phyloP scores from a whole-genome alignment of 208 protist species.

The Leishmania tarentolae region DNA sequence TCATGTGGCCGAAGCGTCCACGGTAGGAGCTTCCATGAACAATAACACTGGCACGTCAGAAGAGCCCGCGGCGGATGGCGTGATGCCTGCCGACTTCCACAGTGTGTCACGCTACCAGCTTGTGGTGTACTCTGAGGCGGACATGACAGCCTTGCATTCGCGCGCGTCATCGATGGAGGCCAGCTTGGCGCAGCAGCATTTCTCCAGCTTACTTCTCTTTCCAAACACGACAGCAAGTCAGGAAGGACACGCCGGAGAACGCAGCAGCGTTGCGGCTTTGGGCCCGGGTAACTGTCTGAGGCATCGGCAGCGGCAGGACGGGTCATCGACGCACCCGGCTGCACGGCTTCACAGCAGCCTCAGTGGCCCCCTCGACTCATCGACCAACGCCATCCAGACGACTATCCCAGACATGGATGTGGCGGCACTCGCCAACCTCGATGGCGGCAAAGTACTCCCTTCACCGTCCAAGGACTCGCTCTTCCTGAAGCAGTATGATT shows the following conservation, averaged over 20 bases:
- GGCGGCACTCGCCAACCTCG: constrained; percentile 7
- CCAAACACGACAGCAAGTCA: background rate
- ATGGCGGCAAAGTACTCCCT: background rate
- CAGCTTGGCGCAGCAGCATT: constrained; percentile 16
- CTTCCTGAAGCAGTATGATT: constrained; percentile 32
- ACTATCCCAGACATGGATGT: constrained; percentile 54
- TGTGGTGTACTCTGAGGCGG: constrained; percentile 39
- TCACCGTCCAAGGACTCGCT: constrained; percentile 10
- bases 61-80: background rate
- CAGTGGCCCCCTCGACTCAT: background rate
- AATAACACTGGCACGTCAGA: background rate
- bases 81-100: constrained; percentile 8
- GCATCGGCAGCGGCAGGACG: background rate
- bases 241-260: constrained; percentile 4
- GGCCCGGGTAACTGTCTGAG: background rate
- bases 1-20: background rate
- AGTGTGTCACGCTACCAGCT: constrained; percentile 57
- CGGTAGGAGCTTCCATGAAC: background rate
- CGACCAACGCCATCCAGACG: constrained; percentile 8
- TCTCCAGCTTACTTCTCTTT: constrained; percentile 13
- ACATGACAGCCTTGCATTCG: constrained; percentile 18
- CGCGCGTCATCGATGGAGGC: constrained; percentile 20
- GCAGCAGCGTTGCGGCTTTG: background rate
- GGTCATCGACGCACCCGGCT: background rate
- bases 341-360: constrained; percentile 3